phyloP scores from a whole-genome alignment of 352 stramenopile genomes.

The Phytophthora hibernalis region DNA sequence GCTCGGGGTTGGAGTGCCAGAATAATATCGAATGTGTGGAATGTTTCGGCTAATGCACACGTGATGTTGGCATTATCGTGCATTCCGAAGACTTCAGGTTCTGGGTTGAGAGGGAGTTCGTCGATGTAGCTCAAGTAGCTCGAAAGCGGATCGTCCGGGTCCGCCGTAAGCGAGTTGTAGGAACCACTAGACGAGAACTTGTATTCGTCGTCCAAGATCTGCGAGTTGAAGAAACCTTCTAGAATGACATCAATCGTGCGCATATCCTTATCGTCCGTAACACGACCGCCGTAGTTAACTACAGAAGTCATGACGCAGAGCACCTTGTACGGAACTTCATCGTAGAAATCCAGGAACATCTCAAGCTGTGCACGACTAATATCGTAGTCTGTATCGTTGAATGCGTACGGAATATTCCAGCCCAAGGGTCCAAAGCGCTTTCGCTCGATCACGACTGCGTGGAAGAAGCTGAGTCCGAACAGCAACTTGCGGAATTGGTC shows the following conservation, averaged over 20 bases:
- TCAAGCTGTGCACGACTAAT: constrained; percentile 88
- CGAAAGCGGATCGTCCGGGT: constrained; percentile 69
- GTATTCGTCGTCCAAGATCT: constrained; percentile 81
- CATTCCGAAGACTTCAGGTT: constrained; percentile 94
- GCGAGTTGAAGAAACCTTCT: constrained; percentile 88
- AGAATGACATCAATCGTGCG: constrained; percentile 92
- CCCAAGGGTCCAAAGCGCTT: constrained; percentile 95
- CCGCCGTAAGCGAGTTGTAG: constrained; percentile 87
- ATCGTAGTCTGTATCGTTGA: constrained; percentile 96
- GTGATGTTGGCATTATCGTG: constrained; percentile 96
- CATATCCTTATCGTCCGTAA: constrained; percentile 96
- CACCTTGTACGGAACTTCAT: constrained; percentile 88
- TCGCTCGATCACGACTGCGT: constrained; percentile 93
- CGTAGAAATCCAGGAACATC: constrained; percentile 91
- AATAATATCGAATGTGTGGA: constrained; percentile 89
- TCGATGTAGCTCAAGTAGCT: constrained; percentile 96
- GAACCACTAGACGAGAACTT: constrained; percentile 83
- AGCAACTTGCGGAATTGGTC: constrained; percentile 94
- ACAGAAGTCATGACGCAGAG: constrained; percentile 94
- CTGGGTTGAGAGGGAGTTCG: constrained; percentile 88
- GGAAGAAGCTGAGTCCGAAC: constrained; percentile 93
- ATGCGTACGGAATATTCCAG: constrained; percentile 98
- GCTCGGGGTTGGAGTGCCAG: constrained; percentile 81
- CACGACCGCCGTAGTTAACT: constrained; percentile 95
- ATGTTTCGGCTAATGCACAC: constrained; percentile 90